phyloP scores from a whole-genome alignment of 495 filamentous ascomycete species.

The Tuber aestivum region DNA sequence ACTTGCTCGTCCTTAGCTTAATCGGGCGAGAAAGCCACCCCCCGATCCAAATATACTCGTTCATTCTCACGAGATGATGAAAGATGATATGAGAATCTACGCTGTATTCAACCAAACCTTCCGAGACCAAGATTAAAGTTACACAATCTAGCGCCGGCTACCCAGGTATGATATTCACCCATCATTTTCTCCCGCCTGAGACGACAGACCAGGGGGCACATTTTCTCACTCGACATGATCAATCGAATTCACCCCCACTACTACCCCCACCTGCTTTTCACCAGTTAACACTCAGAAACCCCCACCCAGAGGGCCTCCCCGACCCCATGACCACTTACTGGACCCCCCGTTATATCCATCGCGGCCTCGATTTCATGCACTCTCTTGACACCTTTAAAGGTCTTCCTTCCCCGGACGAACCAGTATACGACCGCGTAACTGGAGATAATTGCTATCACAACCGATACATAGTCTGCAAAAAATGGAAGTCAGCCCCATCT shows the following conservation, averaged over 20 bases:
- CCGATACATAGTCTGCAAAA: conserved; percentile 29
- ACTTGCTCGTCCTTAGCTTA: background rate
- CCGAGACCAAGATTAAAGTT: background rate
- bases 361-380: background rate
- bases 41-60: background rate
- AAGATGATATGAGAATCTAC: background rate
- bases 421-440: conserved; percentile 26
- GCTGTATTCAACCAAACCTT: background rate
- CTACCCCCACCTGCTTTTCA: background rate
- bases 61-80: background rate
- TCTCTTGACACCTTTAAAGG: conserved; percentile 20
- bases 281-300: background rate
- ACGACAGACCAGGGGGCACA: background rate
- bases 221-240: background rate
- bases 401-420: conserved; percentile 17
- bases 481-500: background rate
- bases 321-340: background rate
- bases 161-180: background rate
- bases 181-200: background rate
- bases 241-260: background rate
- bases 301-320: background rate
- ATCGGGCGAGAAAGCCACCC: background rate
- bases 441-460: conserved; percentile 36
- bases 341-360: background rate
- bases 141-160: background rate